These are phyloP conservation scores for Talaromyces nanjingensis DNA, from an alignment of 495 filamentous ascomycete species.

Conservation along the genomic window DNA sequence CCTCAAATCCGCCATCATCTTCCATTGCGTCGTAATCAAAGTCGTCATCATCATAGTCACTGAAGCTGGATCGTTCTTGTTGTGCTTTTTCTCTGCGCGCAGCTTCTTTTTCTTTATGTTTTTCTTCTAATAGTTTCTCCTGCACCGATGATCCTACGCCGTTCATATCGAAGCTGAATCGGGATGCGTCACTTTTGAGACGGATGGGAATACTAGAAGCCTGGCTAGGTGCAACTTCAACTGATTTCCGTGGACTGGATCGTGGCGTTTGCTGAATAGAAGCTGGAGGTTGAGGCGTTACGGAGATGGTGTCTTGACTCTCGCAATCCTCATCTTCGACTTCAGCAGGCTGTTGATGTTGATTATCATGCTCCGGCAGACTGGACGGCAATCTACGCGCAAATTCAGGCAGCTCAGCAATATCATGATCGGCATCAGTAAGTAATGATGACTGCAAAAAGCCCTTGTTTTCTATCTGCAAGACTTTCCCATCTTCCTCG, in stretches of 20 bases:
- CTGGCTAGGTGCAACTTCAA: slow-evolving; percentile 28
- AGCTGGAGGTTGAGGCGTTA: slow-evolving; percentile 2
- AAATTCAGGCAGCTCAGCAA: slow-evolving; percentile 40
- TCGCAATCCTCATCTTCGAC: not conserved
- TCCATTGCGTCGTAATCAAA: slow-evolving; percentile 62
- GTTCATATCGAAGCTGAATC: slow-evolving; percentile 87
- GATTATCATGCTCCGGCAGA: slow-evolving; percentile 23
- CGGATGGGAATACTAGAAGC: slow-evolving; percentile 53
- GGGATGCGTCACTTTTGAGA: slow-evolving; percentile 77
- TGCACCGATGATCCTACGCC: slow-evolving; percentile 69
- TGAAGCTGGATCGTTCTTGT: slow-evolving; percentile 38
- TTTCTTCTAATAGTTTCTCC: slow-evolving; percentile 79
- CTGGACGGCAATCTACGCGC: slow-evolving; percentile 42
- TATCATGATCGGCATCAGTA: slow-evolving; percentile 30
- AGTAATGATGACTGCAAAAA: slow-evolving; percentile 40
- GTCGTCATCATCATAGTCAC: slow-evolving; percentile 52
- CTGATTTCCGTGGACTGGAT: slow-evolving; percentile 25
- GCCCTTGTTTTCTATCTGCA: slow-evolving; percentile 43
- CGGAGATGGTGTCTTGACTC: slow-evolving; percentile 5
- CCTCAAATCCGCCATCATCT: slow-evolving; percentile 67
- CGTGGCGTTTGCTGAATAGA: slow-evolving; percentile 8
- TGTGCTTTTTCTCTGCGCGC: slow-evolving; percentile 29
- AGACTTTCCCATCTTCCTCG: slow-evolving; percentile 48
- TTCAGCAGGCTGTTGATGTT: slow-evolving; percentile 9
- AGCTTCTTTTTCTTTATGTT: slow-evolving; percentile 65